Conservation (phyloP, 2,329 filamentous ascomycete species). For the Colletotrichum plurivorum region DNA sequence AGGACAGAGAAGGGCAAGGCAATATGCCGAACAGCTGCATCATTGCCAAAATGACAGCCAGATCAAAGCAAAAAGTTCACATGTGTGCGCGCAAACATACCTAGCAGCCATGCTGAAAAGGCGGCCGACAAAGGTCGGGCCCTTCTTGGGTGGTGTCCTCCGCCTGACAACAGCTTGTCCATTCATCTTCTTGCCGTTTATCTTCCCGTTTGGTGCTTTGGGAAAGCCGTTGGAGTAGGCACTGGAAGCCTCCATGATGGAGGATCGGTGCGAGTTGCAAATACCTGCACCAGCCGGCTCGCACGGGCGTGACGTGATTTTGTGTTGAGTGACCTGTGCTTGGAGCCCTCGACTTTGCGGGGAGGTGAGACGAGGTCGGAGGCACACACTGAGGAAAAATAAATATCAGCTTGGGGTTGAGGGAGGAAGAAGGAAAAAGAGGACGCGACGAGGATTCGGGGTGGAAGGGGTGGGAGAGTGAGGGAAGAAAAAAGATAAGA, state of each 20-base stretch:
- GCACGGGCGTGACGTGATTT: conserved; percentile 36
- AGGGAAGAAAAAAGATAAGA: conserved; percentile 19
- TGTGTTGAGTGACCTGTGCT: conserved; percentile 7
- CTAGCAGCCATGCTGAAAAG: conserved; percentile 67
- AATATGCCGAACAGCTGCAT: background rate
- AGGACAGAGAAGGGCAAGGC: background rate
- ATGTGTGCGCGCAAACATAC: conserved; percentile 54
- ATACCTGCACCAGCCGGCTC: conserved; percentile 17
- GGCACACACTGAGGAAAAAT: background rate
- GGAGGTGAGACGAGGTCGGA: background rate
- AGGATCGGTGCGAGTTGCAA: conserved; percentile 23
- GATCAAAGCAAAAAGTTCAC: background rate
- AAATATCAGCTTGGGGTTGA: conserved; percentile 3
- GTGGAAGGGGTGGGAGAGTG: background rate
- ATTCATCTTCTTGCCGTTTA: conserved; percentile 48
- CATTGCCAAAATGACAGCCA: conserved; percentile 4
- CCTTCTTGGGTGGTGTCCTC: conserved; percentile 44
- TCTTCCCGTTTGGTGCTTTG: conserved; percentile 46
- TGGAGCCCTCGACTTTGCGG: background rate
- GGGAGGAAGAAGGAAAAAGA: background rate
- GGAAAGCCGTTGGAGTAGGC: conserved; percentile 52
- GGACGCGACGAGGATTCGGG: background rate
- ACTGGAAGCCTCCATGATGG: conserved; percentile 57
- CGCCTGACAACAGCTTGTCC: conserved; percentile 54
- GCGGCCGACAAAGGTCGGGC: conserved; percentile 53